phyloP scores from a whole-genome alignment of 768 basidiomycete species.

The Pulveroboletus sp. region DNA sequence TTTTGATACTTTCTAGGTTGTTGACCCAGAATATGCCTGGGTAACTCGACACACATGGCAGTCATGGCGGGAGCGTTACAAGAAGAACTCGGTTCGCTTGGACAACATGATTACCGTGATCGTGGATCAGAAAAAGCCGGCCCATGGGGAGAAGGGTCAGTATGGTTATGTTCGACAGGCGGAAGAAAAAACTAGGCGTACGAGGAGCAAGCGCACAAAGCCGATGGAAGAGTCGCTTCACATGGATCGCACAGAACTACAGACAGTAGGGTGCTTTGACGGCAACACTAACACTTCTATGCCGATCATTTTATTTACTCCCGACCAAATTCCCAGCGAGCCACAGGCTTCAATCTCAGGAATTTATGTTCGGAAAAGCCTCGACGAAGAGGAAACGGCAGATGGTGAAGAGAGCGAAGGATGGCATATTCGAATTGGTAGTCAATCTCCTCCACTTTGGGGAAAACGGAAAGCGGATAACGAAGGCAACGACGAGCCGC shows the following conservation, averaged over 20 bases:
- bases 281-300: constrained; percentile 4
- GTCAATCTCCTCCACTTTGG: constrained; percentile 64
- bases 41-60: constrained; percentile 84
- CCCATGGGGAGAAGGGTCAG: constrained; percentile 71
- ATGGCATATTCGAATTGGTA: constrained; percentile 64
- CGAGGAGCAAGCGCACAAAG: constrained; percentile 44
- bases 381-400: constrained; percentile 65
- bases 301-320: constrained; percentile 27
- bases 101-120: constrained; percentile 60
- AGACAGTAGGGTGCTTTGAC: constrained; percentile 9
- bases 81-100: constrained; percentile 70
- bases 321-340: constrained; percentile 15
- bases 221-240: constrained; percentile 24
- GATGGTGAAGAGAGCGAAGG: constrained; percentile 52
- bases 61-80: constrained; percentile 86
- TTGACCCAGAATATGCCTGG: constrained; percentile 73
- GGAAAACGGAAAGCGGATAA: constrained; percentile 52
- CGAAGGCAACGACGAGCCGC: constrained; percentile 30
- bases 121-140: constrained; percentile 65
- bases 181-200: constrained; percentile 62
- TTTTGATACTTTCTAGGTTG: constrained; percentile 36
- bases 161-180: constrained; percentile 76
- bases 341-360: constrained; percentile 28
- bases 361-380: constrained; percentile 35
- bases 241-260: constrained; percentile 19